Percentiles rank a stretch among this genome's conserved stretches.
These are phyloP conservation scores for Wickerhamiella kurtzmanii DNA, from an alignment of 805 yeast genomes.

Conservation along the genomic window DNA sequence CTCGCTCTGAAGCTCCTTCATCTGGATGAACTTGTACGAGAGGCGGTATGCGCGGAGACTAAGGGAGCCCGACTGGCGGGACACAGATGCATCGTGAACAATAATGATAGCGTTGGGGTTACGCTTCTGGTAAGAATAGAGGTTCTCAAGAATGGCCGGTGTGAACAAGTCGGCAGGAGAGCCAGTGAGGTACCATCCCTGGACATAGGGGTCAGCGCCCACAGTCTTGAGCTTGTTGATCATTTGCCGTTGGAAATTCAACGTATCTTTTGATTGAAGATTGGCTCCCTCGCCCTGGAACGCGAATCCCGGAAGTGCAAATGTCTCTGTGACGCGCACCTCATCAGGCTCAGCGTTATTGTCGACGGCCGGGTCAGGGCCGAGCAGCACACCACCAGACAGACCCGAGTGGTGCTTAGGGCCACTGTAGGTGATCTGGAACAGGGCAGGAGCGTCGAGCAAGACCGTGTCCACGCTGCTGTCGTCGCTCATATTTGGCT, in stretches of 20 bases:
- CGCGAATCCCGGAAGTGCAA: conserved; percentile 45
- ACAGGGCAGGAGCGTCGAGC: conserved; percentile 18
- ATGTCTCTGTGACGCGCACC: conserved; percentile 28
- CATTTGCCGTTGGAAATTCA: conserved; percentile 55
- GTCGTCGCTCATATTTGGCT: neutral
- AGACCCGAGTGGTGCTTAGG: conserved; percentile 18
- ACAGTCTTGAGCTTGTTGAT: conserved; percentile 46
- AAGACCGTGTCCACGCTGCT: conserved; percentile 10
- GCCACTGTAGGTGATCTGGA: conserved; percentile 19
- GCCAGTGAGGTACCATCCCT: conserved; percentile 73
- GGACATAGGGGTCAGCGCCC: conserved; percentile 53
- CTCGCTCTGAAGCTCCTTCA: conserved; percentile 28
- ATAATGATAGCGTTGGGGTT: conserved; percentile 42
- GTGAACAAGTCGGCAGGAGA: conserved; percentile 57
- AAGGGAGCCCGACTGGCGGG: conserved; percentile 41
- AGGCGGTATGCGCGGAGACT: conserved; percentile 58
- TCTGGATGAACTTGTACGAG: conserved; percentile 44
- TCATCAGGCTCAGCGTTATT: conserved; percentile 4
- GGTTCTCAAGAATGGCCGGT: conserved; percentile 47
- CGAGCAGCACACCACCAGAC: conserved; percentile 20
- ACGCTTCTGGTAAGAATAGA: conserved; percentile 49
- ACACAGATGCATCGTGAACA: conserved; percentile 54
- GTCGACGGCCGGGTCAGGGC: conserved; percentile 11
- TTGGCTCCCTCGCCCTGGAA: conserved; percentile 50
- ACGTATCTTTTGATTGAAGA: conserved; percentile 47